These are phyloP conservation scores for Perkinsus olseni DNA, from an alignment of 169 alveolate genomes.

Conservation along the genomic window DNA sequence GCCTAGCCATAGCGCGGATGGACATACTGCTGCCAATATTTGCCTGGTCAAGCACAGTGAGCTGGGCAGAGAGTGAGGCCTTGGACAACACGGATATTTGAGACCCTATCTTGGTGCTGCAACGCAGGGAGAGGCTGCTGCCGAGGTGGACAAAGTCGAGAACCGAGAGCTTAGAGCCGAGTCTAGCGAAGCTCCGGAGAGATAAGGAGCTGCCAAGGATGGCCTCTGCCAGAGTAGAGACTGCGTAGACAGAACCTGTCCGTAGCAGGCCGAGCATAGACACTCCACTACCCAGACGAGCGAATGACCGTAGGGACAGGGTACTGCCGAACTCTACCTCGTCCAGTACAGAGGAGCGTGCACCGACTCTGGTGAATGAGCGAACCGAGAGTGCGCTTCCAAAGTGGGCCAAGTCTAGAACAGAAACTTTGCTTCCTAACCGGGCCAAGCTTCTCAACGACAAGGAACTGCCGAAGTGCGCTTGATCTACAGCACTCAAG, in stretches of 20 bases:
- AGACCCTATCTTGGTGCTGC: neutral
- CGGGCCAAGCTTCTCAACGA: neutral
- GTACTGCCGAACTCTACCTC: neutral
- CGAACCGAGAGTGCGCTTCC: constrained; percentile 4
- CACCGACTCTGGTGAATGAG: neutral
- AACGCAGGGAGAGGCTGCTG: neutral
- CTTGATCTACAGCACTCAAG: neutral
- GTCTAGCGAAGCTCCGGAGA: neutral
- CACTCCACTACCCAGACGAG: neutral
- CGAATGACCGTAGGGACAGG: neutral
- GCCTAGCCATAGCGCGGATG: neutral
- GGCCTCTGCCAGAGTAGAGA: neutral
- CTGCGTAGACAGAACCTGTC: neutral
- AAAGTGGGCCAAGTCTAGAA: neutral
- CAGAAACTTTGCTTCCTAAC: neutral
- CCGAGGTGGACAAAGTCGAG: neutral
- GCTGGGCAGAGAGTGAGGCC: neutral
- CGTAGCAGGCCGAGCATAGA: neutral
- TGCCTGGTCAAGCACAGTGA: neutral
- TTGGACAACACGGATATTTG: neutral
- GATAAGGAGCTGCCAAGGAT: constrained; percentile 3
- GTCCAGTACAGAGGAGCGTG: neutral
- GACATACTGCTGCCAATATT: neutral
- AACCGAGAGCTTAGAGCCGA: neutral
- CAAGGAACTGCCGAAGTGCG: neutral